Evolutionary conservation across 78 protist genomes (phyloP).

Genomic region (Emiliania huxleyi): DNA sequence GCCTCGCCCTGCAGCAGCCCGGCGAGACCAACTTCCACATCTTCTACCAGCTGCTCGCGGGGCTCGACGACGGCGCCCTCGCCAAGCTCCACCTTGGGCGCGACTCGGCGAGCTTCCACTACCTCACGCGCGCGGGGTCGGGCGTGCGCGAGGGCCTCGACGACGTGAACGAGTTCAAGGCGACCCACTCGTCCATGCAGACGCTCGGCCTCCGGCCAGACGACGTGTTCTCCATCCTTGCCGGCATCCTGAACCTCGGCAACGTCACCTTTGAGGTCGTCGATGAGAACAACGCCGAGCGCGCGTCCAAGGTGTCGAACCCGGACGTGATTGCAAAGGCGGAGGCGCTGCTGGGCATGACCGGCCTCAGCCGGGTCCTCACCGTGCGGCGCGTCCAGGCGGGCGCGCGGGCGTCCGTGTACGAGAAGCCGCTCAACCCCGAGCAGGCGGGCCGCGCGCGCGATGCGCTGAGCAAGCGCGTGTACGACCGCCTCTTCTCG

Average conservation of each 20-base stretch:
- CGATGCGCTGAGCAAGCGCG: not conserved
- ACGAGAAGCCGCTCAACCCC: not conserved
- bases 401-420: not conserved
- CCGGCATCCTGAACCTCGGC: not conserved
- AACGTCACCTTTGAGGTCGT: not conserved
- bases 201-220: not conserved
- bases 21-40: conserved; percentile 10
- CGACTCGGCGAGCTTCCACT: not conserved
- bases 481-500: not conserved
- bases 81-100: not conserved
- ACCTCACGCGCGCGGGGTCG: not conserved
- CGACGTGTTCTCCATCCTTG: not conserved
- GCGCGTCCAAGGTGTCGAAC: not conserved
- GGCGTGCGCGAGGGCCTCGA: not conserved
- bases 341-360: not conserved
- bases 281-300: not conserved
- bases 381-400: not conserved
- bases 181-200: not conserved
- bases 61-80: not conserved
- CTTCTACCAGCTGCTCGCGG: not conserved
- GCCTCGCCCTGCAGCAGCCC: conserved; percentile 34
- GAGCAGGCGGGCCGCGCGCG: not conserved
- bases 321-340: not conserved
- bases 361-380: not conserved
- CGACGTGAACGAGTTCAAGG: not conserved